These are phyloP conservation scores for Acorus gramineus DNA, from an alignment of 106 monocot genomes.

Conservation along the genomic window DNA sequence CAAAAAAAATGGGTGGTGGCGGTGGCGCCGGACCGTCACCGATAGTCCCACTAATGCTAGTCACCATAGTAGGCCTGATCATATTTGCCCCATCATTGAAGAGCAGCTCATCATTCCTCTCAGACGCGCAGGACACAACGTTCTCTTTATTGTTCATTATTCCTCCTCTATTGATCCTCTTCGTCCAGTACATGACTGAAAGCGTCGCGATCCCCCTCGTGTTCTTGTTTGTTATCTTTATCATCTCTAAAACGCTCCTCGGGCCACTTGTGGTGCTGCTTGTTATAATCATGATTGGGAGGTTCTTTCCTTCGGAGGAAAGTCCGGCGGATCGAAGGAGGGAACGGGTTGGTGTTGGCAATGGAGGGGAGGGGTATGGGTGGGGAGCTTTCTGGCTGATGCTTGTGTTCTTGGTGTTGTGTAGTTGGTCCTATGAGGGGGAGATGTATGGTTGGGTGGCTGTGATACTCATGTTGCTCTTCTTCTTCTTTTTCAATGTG, in stretches of 20 bases:
- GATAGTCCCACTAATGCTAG: constrained; percentile 18
- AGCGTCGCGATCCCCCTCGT: constrained; percentile 11
- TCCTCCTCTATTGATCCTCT: neutral
- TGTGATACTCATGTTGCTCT: constrained; percentile 4
- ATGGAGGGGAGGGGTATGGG: constrained; percentile 1
- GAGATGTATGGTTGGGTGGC: constrained; percentile 8
- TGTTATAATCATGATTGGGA: constrained; percentile 1
- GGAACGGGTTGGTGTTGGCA: neutral
- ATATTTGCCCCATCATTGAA: constrained; percentile 7
- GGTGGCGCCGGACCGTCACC: constrained; percentile 18
- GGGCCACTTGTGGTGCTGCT: constrained; percentile 8
- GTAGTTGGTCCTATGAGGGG: constrained; percentile 5
- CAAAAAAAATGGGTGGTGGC: too few relatives aligned
- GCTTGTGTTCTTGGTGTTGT: constrained; percentile 10
- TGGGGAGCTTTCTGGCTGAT: constrained; percentile 15
- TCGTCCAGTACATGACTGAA: constrained; percentile 2
- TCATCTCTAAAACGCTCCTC: constrained; percentile 1
- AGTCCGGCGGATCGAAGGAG: neutral
- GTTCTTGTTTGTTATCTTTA: constrained; percentile 7
- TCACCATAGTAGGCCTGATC: constrained; percentile 6
- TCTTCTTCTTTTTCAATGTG: constrained; percentile 17
- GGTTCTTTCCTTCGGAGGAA: constrained; percentile 1
- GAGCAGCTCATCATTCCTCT: constrained; percentile 1
- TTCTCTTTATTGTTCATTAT: neutral
- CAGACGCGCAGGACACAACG: constrained; percentile 2